Base-by-base conservation (phyloP, 2,329 filamentous ascomycete genomes). In the Didymella arachidicola region DNA sequence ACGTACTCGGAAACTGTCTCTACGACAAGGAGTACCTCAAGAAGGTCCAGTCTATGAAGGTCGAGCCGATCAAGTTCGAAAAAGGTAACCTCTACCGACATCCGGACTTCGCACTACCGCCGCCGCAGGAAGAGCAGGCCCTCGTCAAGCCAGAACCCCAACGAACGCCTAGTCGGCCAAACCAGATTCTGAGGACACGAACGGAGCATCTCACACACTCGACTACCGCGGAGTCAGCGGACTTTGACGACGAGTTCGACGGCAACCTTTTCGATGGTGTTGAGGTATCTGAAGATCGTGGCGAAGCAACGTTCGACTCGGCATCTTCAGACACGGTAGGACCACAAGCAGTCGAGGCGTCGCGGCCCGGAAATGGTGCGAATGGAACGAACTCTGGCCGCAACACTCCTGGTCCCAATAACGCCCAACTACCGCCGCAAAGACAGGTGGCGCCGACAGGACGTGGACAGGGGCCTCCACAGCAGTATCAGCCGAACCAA, bases 1-100 rank as follows among this genome's bases (percentile, higher is more conserved):
- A 98, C 70, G 90, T 98, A 16, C 82, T 99, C 53, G 95, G 95
- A n/a, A 99, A 98, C 74, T 99, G 95, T 81, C 88, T 99, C 59
- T 98, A 99, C 78, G 95, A 99, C 80, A 96, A 97, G 78, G 89
- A 94, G 61, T 99, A 97, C 74, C 82, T 99, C 56, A 84, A 88
- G 51, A 93, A 92, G 75, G 91, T 98, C n/a, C 90, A 89, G 50
- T 96, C 92, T 79, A 83, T 99, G 71, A 98, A 96, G 81, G 86
- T 88, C 16, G 83, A 85, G 56, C 90, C 92, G 63, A 85, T 87
- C 29, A 92, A 86, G 76, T 97, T 93, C 79, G 87, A 94, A 66
- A 87, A 90, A 61, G 84, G 85, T n/a, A 89, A 89, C 39, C 82
- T 98, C 36, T 89, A 97, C 77, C 86, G 94, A 38, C 93, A 97